phyloP scores from a whole-genome alignment of 2,329 filamentous ascomycete genomes.

The Pseudogymnoascus pannorum region DNA sequence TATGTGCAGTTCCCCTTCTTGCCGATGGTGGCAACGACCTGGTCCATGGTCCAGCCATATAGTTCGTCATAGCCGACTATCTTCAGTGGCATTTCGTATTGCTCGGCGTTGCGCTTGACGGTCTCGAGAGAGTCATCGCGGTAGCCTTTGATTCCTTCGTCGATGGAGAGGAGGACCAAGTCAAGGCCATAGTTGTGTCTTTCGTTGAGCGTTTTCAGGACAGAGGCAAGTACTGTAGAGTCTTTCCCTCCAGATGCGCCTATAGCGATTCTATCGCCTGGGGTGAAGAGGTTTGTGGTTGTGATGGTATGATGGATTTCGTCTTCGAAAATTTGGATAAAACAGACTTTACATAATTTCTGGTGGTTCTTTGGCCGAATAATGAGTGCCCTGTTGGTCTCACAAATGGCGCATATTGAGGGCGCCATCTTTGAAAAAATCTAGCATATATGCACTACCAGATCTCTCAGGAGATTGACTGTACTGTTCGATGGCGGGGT shows the following conservation, averaged over 20 bases:
- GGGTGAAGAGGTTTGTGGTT: slow-evolving; percentile 70
- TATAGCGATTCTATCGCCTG: slow-evolving; percentile 83
- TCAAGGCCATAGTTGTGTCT: slow-evolving; percentile 80
- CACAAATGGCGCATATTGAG: slow-evolving; percentile 67
- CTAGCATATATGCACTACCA: slow-evolving; percentile 10
- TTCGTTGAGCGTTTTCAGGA: slow-evolving; percentile 90
- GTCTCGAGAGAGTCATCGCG: slow-evolving; percentile 94
- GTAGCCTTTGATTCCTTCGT: slow-evolving; percentile 96
- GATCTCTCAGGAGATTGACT: slow-evolving; percentile 8
- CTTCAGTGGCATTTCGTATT: slow-evolving; percentile 86
- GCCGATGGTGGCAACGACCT: slow-evolving; percentile 90
- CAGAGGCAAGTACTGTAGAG: slow-evolving; percentile 89
- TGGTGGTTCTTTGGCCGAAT: slow-evolving; percentile 91
- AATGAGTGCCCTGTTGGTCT: slow-evolving; percentile 72
- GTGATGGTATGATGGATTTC: slow-evolving; percentile 92
- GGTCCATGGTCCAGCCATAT: slow-evolving; percentile 99
- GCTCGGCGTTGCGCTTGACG: slow-evolving; percentile 83
- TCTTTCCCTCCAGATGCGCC: slow-evolving; percentile 97
- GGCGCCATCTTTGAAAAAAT: slow-evolving; percentile 58
- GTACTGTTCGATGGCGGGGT: not conserved
- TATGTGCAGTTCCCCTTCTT: slow-evolving; percentile 99
- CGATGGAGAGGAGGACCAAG: slow-evolving; percentile 80
- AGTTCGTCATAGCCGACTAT: slow-evolving; percentile 90
- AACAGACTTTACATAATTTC: slow-evolving; percentile 86
- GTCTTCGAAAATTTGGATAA: slow-evolving; percentile 78